Evolutionary conservation across 495 filamentous ascomycete species (phyloP).

Genomic region (Chaetomium tenue): DNA sequence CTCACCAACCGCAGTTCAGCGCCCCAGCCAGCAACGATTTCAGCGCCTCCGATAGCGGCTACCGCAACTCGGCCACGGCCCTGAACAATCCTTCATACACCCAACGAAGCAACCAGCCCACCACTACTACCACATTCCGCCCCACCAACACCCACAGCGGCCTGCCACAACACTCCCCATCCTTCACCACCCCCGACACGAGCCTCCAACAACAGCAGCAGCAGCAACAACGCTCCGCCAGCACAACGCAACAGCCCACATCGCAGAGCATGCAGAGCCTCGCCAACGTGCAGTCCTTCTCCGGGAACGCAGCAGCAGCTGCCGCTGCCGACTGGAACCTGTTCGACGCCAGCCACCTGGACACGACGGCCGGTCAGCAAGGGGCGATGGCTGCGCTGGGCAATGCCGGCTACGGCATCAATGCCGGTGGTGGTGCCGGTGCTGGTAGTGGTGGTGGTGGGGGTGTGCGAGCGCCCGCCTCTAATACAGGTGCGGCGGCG

Average conservation of each 20-base stretch:
- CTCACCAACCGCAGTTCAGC: conserved; percentile 47
- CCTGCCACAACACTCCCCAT: conserved; percentile 40
- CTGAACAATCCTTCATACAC: conserved; percentile 37
- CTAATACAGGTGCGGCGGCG: conserved; percentile 10
- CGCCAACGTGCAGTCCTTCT: conserved; percentile 27
- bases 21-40: conserved; percentile 40
- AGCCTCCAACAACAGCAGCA: conserved; percentile 32
- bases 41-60: conserved; percentile 39
- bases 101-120: conserved; percentile 38
- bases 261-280: conserved; percentile 32
- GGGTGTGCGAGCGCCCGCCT: conserved; percentile 22
- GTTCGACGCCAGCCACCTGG: conserved; percentile 42
- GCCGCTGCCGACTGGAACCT: conserved; percentile 35
- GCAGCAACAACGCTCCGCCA: conserved; percentile 32
- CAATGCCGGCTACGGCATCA: conserved; percentile 27
- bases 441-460: too few species aligned
- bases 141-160: conserved; percentile 32
- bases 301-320: conserved; percentile 23
- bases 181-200: conserved; percentile 30
- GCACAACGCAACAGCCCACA: conserved; percentile 27
- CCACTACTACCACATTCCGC: conserved; percentile 37
- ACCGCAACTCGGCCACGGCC: conserved; percentile 36
- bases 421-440: conserved; percentile 6
- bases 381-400: conserved; percentile 22
- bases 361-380: conserved; percentile 37